These are phyloP conservation scores for Lasiosphaeria miniovina DNA, from an alignment of 495 filamentous ascomycete genomes.

Conservation along the genomic window DNA sequence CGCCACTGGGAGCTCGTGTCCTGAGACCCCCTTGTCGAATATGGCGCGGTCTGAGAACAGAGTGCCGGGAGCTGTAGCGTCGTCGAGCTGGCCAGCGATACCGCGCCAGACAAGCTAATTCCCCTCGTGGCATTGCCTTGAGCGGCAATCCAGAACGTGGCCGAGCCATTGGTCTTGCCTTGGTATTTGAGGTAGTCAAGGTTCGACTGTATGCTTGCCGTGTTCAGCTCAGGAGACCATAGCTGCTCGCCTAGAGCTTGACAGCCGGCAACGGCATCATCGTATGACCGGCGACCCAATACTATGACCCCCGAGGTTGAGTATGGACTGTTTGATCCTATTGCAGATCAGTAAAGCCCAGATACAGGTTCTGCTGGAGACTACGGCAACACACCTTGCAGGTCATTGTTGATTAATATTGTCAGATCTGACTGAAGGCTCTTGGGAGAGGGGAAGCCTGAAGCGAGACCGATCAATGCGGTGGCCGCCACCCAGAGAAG, in stretches of 20 bases:
- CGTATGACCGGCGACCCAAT: conserved; percentile 25
- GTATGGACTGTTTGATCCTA: conserved; percentile 36
- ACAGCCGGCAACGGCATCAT: conserved; percentile 30
- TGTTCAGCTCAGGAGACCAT: conserved; percentile 36
- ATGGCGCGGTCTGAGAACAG: conserved; percentile 48
- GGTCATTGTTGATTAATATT: conserved; percentile 39
- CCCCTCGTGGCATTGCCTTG: conserved; percentile 14
- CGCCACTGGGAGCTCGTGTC: conserved; percentile 44
- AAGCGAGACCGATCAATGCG: conserved; percentile 18
- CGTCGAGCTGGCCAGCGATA: conserved; percentile 11
- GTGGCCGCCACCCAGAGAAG: conserved; percentile 4
- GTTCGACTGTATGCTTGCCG: conserved; percentile 34
- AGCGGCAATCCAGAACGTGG: conserved; percentile 40
- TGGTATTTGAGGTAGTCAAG: conserved; percentile 40
- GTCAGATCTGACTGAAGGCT: conserved; percentile 37
- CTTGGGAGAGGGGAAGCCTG: conserved; percentile 32
- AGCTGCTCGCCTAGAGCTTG: conserved; percentile 42
- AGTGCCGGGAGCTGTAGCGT: conserved; percentile 29
- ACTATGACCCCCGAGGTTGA: conserved; percentile 42
- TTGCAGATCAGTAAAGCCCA: conserved; percentile 5
- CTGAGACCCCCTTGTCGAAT: conserved; percentile 36
- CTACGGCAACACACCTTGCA: conserved; percentile 32
- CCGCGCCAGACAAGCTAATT: conserved; percentile 27
- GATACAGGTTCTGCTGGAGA: not conserved
- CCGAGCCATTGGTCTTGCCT: conserved; percentile 17